Evolutionary conservation across 495 filamentous ascomycete species (phyloP), one percentile per base, ranked within the genome.

Genomic region (Choiromyces venosus): DNA sequence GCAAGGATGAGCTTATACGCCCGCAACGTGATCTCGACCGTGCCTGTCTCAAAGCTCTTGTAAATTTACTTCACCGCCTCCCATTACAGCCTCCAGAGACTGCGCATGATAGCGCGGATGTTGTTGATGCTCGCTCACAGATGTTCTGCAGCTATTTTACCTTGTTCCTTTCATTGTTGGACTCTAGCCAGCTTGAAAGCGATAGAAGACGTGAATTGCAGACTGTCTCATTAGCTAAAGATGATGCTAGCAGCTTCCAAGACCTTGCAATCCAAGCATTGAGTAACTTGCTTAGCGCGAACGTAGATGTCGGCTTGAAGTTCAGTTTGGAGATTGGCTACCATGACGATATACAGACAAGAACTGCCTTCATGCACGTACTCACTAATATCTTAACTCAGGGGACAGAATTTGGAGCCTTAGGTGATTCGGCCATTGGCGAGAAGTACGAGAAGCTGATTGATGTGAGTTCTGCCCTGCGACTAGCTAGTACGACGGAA

Each of bases 121-220:
- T 86, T 1, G 88, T 87, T 71, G 88, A 90, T 82, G 83, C 87
- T 39, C 89, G 89, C 71, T 85, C 84, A 6, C 85, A 89, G 73
- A 87, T 90, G 87, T 90, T 90, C 76, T 87, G 87, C 66, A 85
- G 84, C n/a, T 90, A 90, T 81, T 90, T 90, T 78, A 88, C 87
- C 71, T 82, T 87, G 39, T 89, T 90, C 72, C 82, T 90, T 44
- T 87, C 87, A 1, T 77, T 90, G 19, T 83, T 90, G 25, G 88
- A 89, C 71, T 84, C 86, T 65, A 88, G 88, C 39, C 77, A 84
- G 4, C 61, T 82, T 16, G 87, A 88, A 16, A 66, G 82, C 65
- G 80, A 83, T 64, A 80, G 85, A 56, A 81, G 78, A 6, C 83
- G 86, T 33, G 81, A 84, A 39, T 68, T 81, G 35, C 70, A 83